Conservation (phyloP, 768 basidiomycete genomes). For the Auricularia sp. region DNA sequence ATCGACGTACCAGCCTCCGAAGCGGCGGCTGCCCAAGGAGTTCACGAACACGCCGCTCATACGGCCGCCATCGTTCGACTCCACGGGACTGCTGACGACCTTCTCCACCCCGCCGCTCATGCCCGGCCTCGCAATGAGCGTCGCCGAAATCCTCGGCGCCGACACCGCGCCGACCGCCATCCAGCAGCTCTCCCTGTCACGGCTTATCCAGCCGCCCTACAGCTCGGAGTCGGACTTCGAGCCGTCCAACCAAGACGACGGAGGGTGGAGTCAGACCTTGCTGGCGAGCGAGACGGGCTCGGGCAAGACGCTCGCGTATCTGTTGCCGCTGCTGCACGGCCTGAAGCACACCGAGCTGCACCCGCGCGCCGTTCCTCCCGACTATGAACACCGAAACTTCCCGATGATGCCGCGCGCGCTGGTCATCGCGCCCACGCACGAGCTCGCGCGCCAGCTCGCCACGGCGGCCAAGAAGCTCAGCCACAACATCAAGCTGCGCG, state of each 20-base stretch:
- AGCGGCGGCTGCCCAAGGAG: background rate
- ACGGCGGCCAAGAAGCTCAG: constrained; percentile 62
- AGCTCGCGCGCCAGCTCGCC: constrained; percentile 73
- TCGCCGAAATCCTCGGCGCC: constrained; percentile 49
- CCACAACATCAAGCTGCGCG: constrained; percentile 68
- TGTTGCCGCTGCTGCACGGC: constrained; percentile 71
- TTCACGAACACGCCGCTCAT: background rate
- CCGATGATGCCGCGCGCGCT: constrained; percentile 61
- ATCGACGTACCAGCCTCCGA: background rate
- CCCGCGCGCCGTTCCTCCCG: constrained; percentile 3
- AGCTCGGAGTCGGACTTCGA: background rate
- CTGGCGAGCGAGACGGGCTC: constrained; percentile 87
- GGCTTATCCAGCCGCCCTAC: constrained; percentile 33
- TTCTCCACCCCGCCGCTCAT: constrained; percentile 66
- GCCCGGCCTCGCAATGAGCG: constrained; percentile 47
- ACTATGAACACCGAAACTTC: constrained; percentile 13
- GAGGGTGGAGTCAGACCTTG: constrained; percentile 34
- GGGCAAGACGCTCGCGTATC: constrained; percentile 85
- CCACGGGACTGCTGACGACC: constrained; percentile 1
- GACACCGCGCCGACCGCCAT: constrained; percentile 60
- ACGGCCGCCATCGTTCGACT: background rate
- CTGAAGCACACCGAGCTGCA: constrained; percentile 56
- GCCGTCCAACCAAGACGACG: background rate
- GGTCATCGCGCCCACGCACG: constrained; percentile 81
- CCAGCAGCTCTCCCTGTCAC: constrained; percentile 63